phyloP scores from a whole-genome alignment of 78 protist species.

The Mastigamoeba balamuthi region DNA sequence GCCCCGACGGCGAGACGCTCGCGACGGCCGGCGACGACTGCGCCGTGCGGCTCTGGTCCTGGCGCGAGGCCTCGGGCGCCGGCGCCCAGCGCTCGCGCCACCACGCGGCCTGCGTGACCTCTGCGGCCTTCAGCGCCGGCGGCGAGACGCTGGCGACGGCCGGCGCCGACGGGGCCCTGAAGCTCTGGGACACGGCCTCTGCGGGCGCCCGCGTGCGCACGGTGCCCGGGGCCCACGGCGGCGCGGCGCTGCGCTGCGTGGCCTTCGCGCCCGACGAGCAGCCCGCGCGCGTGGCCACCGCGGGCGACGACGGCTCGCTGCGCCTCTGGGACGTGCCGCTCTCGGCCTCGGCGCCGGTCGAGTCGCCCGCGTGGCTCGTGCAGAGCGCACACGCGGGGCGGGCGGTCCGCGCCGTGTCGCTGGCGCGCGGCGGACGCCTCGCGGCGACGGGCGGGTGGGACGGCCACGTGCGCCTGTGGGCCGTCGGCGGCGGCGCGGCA shows the following conservation, averaged over 20 bases:
- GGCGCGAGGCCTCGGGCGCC: not conserved
- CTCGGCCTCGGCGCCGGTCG: not conserved
- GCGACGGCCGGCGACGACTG: conserved; percentile 29
- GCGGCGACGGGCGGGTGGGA: conserved; percentile 9
- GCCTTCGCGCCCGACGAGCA: not conserved
- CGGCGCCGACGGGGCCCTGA: not conserved
- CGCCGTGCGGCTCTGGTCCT: conserved; percentile 30
- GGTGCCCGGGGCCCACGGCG: not conserved
- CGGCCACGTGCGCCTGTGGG: not conserved
- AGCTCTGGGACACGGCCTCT: conserved; percentile 17
- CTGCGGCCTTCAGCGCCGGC: conserved; percentile 6
- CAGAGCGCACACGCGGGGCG: not conserved
- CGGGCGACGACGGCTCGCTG: conserved; percentile 4
- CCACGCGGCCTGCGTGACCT: not conserved
- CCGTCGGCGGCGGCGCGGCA: not conserved
- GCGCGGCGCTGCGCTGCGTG: conserved; percentile 2
- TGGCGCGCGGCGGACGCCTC: not conserved
- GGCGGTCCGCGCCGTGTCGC: not conserved
- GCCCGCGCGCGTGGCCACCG: conserved; percentile 9
- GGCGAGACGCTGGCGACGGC: conserved; percentile 16
- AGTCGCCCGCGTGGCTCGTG: not conserved
- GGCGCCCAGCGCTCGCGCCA: not conserved
- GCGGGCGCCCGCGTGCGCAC: not conserved
- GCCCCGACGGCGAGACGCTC: conserved; percentile 4
- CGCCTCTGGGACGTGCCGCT: not conserved